Conservation (phyloP, 257 asterid genomes). For the Gentiana straminea region DNA sequence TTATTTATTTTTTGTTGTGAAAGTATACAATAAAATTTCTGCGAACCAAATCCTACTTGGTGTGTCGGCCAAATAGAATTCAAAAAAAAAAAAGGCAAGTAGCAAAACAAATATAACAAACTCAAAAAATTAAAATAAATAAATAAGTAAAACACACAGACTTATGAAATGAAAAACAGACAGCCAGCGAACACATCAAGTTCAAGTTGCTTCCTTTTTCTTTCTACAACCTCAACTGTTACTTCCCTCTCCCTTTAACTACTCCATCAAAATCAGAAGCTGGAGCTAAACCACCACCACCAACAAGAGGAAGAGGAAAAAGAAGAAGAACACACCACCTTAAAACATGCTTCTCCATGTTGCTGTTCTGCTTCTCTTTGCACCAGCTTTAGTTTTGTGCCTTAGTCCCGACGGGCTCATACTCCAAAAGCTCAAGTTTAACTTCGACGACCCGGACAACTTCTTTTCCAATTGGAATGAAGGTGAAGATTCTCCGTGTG, state of each 20-base stretch:
- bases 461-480: conserved; percentile 66
- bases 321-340: too few relatives aligned
- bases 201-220: not conserved
- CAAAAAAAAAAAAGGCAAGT: too few relatives aligned
- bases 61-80: too few relatives aligned
- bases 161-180: too few relatives aligned
- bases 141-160: not conserved
- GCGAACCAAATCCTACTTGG: too few relatives aligned
- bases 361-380: conserved; percentile 18
- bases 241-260: not conserved
- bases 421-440: conserved; percentile 53
- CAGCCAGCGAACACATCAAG: too few relatives aligned
- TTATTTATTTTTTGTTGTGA: too few relatives aligned
- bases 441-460: conserved; percentile 64
- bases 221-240: not conserved
- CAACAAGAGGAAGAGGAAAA: not conserved
- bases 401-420: conserved; percentile 56
- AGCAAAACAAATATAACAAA: too few relatives aligned
- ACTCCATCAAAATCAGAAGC: not conserved
- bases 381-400: conserved; percentile 21
- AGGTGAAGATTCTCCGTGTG: conserved; percentile 51
- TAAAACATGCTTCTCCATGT: conserved; percentile 9
- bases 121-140: not conserved
- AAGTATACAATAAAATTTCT: too few relatives aligned
- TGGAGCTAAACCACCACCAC: not conserved